phyloP scores from a whole-genome alignment of 495 filamentous ascomycete genomes.

The Aspergillus ellipticus region DNA sequence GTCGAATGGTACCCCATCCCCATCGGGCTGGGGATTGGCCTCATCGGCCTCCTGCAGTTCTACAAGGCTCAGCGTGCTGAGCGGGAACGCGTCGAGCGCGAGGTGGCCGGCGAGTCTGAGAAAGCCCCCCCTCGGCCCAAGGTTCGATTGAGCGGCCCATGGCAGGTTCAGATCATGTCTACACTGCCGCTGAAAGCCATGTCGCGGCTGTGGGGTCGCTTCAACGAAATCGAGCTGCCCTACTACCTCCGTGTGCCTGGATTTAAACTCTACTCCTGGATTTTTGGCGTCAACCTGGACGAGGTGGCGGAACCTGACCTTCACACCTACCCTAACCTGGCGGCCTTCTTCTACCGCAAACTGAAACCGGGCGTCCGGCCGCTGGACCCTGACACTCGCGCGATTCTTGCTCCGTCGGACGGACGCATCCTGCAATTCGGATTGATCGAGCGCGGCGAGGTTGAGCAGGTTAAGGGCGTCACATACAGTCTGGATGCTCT shows the following conservation, averaged over 20 bases:
- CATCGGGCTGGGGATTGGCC: conserved; percentile 79
- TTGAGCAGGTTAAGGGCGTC: conserved; percentile 99
- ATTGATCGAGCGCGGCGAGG: conserved; percentile 82
- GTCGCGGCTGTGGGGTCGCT: conserved; percentile 87
- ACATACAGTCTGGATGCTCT: conserved; percentile 94
- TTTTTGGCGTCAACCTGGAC: conserved; percentile 89
- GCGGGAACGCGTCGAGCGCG: conserved; percentile 40
- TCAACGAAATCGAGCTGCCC: conserved; percentile 90
- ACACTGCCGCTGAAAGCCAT: conserved; percentile 92
- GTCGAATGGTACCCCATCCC: conserved; percentile 97
- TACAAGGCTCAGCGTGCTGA: conserved; percentile 66
- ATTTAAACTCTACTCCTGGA: conserved; percentile 88
- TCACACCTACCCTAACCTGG: conserved; percentile 84
- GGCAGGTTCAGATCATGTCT: conserved; percentile 96
- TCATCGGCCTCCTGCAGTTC: conserved; percentile 80
- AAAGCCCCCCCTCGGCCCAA: conserved; percentile 62
- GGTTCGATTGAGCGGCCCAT: conserved; percentile 82
- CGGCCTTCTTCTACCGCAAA: conserved; percentile 94
- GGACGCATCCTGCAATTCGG: conserved; percentile 90
- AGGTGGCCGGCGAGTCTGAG: conserved; percentile 49
- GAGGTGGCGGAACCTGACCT: conserved; percentile 87
- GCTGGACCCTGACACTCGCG: conserved; percentile 72
- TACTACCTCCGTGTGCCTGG: conserved; percentile 87
- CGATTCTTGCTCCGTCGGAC: conserved; percentile 83
- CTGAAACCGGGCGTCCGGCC: conserved; percentile 89